Evolutionary conservation across 73 alveolate genomes (phyloP).

Genomic region (Durusdinium trenchii): DNA sequence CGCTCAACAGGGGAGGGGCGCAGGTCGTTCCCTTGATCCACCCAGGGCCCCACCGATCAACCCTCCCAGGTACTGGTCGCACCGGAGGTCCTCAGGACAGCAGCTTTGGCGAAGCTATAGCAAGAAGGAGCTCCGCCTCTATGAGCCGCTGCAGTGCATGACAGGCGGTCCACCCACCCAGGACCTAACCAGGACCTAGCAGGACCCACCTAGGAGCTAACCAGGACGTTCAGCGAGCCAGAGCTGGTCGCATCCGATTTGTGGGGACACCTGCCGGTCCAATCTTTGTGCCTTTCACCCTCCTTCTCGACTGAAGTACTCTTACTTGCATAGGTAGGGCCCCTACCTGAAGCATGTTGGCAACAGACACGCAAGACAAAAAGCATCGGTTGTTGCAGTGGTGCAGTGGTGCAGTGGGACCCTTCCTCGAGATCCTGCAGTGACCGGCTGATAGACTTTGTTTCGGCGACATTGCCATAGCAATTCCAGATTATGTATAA

Average conservation of each 20-base stretch:
- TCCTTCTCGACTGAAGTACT: background rate
- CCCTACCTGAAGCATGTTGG: too few species aligned
- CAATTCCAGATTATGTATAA: too few species aligned
- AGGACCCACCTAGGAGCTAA: too few species aligned
- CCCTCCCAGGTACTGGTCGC: constrained; percentile 23
- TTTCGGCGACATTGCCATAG: too few species aligned
- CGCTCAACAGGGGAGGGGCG: background rate
- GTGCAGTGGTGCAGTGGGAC: too few species aligned
- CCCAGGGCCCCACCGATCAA: background rate
- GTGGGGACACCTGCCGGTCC: background rate
- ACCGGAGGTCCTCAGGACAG: background rate
- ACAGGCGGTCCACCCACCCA: too few species aligned
- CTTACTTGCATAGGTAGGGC: background rate
- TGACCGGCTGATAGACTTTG: too few species aligned
- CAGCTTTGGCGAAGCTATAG: constrained; percentile 61
- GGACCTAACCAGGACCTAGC: too few species aligned
- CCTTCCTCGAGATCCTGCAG: too few species aligned
- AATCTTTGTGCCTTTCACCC: background rate
- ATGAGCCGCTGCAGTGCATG: constrained; percentile 11
- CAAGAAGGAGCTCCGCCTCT: background rate
- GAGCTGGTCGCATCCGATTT: background rate
- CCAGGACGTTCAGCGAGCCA: background rate
- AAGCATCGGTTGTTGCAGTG: too few species aligned
- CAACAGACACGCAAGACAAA: too few species aligned
- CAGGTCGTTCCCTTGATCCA: too few species aligned